phyloP scores from a whole-genome alignment of 768 basidiomycete species.

The Tricholoma matsutake region DNA sequence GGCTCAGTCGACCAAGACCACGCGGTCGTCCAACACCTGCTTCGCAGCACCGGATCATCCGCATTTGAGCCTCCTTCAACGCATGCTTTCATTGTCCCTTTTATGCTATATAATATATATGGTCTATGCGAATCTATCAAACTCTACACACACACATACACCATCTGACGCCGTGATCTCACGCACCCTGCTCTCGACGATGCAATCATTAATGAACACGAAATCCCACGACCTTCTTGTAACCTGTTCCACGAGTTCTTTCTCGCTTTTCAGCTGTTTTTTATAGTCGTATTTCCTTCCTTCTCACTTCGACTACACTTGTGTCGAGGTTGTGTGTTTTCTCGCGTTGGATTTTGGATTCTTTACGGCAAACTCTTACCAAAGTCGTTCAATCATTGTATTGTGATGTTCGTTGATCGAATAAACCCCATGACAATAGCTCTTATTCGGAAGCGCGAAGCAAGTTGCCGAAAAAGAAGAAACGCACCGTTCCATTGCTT shows the following conservation, averaged over 20 bases:
- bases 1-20: constrained; percentile 49
- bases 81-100: too few relatives aligned
- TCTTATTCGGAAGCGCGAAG: too few relatives aligned
- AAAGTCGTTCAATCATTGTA: not conserved
- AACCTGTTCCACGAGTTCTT: not conserved
- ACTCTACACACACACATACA: not conserved
- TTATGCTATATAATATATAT: not conserved
- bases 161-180: not conserved
- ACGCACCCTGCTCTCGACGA: not conserved
- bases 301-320: not conserved
- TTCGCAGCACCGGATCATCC: constrained; percentile 35
- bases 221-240: not conserved
- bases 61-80: constrained; percentile 22
- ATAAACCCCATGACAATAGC: not conserved
- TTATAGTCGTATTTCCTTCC: not conserved
- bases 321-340: too few relatives aligned
- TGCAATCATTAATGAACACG: not conserved
- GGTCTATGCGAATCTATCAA: not conserved
- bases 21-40: constrained; percentile 46
- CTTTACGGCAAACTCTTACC: too few relatives aligned
- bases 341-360: not conserved
- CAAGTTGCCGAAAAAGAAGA: too few relatives aligned
- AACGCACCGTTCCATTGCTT: too few relatives aligned
- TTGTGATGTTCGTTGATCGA: not conserved
- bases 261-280: too few relatives aligned